Conservation (phyloP, 352 stramenopile genomes). For the Phytophthora ramorum region DNA sequence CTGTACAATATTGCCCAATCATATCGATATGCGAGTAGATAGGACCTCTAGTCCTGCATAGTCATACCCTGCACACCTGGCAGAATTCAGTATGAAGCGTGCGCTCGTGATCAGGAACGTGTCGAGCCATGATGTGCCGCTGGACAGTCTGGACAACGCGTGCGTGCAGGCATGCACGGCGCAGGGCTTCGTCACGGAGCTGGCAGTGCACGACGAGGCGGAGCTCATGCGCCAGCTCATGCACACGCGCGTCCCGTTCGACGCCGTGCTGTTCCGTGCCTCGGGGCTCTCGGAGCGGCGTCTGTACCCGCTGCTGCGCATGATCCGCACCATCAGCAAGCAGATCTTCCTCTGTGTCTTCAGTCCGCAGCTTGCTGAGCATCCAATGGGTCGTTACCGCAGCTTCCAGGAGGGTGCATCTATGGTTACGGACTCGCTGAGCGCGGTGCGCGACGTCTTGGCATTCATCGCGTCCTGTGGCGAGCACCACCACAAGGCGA, state of each 20-base stretch:
- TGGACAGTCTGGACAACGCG: constrained; percentile 80
- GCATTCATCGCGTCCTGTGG: constrained; percentile 66
- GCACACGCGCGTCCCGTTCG: constrained; percentile 64
- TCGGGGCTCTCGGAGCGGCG: constrained; percentile 57
- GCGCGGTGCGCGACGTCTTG: constrained; percentile 69
- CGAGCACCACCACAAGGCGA: constrained; percentile 17
- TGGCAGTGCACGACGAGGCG: constrained; percentile 64
- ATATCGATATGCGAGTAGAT: neutral
- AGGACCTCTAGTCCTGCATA: neutral
- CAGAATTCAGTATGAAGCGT: constrained; percentile 60
- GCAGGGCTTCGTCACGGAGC: constrained; percentile 77
- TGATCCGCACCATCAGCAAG: constrained; percentile 73
- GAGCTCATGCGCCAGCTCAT: constrained; percentile 69
- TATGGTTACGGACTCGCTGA: constrained; percentile 83
- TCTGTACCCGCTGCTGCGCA: constrained; percentile 62
- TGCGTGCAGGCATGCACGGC: constrained; percentile 73
- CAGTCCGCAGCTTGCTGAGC: constrained; percentile 75
- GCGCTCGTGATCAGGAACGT: constrained; percentile 83
- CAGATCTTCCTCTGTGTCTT: constrained; percentile 90
- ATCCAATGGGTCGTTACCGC: constrained; percentile 75
- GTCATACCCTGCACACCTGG: neutral
- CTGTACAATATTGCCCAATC: neutral
- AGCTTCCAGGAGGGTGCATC: constrained; percentile 82
- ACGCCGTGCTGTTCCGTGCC: constrained; percentile 72
- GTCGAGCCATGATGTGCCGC: constrained; percentile 70